Conservation (phyloP, 176 grass and related monocot species). For the Zea mays region Zm-B73-REFERENCE-NAM-5.0 NC_050100.1:175348501-175349000, state of each 20-base stretch:
- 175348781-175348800: constrained; percentile 39
- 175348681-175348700: constrained; percentile 41
- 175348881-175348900: constrained; percentile 47
- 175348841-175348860: constrained; percentile 45
- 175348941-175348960: constrained; percentile 47
- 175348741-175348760: constrained; percentile 17
- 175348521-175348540: constrained; percentile 31
- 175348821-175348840: constrained; percentile 35
- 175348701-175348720: constrained; percentile 51
- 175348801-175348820: constrained; percentile 40
- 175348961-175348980: neutral
- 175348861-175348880: constrained; percentile 51
- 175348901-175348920: constrained; percentile 34
- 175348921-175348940: constrained; percentile 36
- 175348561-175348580: neutral
- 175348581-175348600: constrained; percentile 26
- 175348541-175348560: constrained; percentile 33
- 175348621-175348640: constrained; percentile 26
- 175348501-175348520: constrained; percentile 17
- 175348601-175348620: constrained; percentile 33
- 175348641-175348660: constrained; percentile 40
- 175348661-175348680: constrained; percentile 34
- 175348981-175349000: too few relatives aligned
- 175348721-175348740: constrained; percentile 38
- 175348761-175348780: neutral